Base-by-base conservation (phyloP, 148 eudicot genomes). In the Limonium bicolor region DNA sequence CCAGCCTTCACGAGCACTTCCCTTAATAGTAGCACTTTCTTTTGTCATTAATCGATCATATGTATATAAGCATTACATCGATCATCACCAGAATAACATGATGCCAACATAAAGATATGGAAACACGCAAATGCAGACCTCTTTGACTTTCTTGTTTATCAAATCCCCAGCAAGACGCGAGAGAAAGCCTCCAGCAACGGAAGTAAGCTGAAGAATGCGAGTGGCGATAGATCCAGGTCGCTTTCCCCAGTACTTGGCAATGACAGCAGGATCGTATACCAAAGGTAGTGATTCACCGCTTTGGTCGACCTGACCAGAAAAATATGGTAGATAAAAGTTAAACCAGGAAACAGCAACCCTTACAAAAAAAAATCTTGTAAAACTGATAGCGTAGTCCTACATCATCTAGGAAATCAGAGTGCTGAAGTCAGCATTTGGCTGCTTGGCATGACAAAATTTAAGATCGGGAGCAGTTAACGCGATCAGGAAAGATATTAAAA, bases 181-280 rank as follows among this genome's bases (percentile, higher is more conserved):
- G 26, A 90, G 85, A 62, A 90, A 90, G n/a, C 99, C 95, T 66
- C 99, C 95, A 26, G 95, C 88, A 62, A 90, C 99, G 48, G 99
- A 84, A 46, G 70, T 48, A 54, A 90, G 67, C 60, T 90, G 99
- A 21, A 78, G 53, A 58, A 78, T 55, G 24, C 99, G 95, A 10
- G 99, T 80, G 4, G 73, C 84, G 54, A 90, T 95, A 53, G 95
- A 82, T 34, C 87, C 83, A 57, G 99, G 99, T 27, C 99, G 77
- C 59, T 73, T 81, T n/a, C 99, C 99, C 99, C 99, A 90, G 48
- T 90, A 90, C 15, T 77, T 59, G 32, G 87, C 61, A 44, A 90
- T 90, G 68, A 42, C 75, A 27, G 33, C 85, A 64, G 99, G 95
- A 67, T 80, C 82, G 58, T 90, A 90, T 39, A 73, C 99, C 71